Evolutionary conservation across 2,329 filamentous ascomycete genomes (phyloP), one percentile per base, ranked within the genome.

Genomic region (Daldinia sp.): DNA sequence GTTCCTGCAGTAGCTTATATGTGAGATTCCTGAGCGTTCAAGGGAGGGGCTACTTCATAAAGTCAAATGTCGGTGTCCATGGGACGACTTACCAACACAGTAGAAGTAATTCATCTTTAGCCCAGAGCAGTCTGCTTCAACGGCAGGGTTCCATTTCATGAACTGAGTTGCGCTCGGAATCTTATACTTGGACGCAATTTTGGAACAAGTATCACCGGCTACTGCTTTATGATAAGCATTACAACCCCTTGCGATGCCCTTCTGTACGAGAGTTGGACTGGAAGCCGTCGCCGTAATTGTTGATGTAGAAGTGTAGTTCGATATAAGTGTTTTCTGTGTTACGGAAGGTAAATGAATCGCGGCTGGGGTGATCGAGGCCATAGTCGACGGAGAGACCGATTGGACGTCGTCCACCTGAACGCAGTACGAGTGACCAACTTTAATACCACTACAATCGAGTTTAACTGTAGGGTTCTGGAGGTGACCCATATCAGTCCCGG

Each of bases 401-500:
- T 33, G 26, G 6, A 6, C 28, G 10, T 51, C 6, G 7, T n/a
- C 26, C 6, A 51, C 15, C 28, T 33, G 15, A n/a, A 30, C 46
- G 18, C 46, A 51, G 15, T 51, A 51, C 15, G 46, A 33, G 15
- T 51, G 46, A 6, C 46, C 26, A 33, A 51, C 12, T n/a, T 51
- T n/a, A 10, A 51, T 33, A 6, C 26, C 46, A 12, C 26, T 33
- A 9, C 46, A 51, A 18, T 18, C 46, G 15, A 13, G 3, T 9
- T 51, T 51, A 28, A 48, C 20, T 28, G 44, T 23, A 26, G 44
- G 44, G 23, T 48, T 48, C 44, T 48, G 18, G 20, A 23, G 20
- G 2, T 48, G 20, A 23, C 20, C 20, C 5, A 15, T 48, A 28
- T 48, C 12, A 48, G 44, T 9, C 23, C 13, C 6, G 23, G 23